These are phyloP conservation scores for Claviceps monticola DNA, from an alignment of 2,329 filamentous ascomycete genomes.

Conservation along the genomic window DNA sequence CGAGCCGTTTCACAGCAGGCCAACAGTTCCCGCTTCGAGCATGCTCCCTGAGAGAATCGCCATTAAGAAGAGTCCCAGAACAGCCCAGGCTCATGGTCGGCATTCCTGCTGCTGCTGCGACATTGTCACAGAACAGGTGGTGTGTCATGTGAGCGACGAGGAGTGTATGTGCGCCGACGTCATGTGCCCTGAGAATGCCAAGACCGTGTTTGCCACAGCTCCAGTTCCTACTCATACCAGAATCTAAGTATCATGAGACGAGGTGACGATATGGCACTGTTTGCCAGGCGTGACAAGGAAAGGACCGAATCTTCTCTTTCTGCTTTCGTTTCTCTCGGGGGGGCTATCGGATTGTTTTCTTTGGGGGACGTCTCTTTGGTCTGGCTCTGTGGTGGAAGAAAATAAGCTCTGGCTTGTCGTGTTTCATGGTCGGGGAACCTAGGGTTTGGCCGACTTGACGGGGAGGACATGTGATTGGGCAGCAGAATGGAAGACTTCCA, in stretches of 20 bases:
- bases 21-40: not conserved
- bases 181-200: constrained; percentile 5
- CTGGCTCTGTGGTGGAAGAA: no score
- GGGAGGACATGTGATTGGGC: no score
- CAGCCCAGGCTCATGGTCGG: not conserved
- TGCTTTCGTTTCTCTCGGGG: not conserved
- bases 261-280: not conserved
- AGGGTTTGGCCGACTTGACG: no score
- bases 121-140: constrained; percentile 6
- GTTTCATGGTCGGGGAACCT: no score
- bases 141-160: constrained; percentile 9
- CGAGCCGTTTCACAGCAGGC: not conserved
- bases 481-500: no score
- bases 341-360: no score
- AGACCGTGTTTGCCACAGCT: not conserved
- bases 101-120: constrained; percentile 14
- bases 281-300: not conserved
- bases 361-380: no score
- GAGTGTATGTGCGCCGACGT: constrained; percentile 11
- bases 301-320: not conserved
- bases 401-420: no score
- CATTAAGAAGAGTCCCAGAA: not conserved
- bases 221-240: not conserved
- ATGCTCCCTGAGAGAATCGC: not conserved
- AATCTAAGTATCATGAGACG: not conserved